A percentile compares a stretch with the other conserved stretches of the same genome.
Conservation (phyloP, 2,329 filamentous ascomycete species). For the Delphinella strobiligena region DNA sequence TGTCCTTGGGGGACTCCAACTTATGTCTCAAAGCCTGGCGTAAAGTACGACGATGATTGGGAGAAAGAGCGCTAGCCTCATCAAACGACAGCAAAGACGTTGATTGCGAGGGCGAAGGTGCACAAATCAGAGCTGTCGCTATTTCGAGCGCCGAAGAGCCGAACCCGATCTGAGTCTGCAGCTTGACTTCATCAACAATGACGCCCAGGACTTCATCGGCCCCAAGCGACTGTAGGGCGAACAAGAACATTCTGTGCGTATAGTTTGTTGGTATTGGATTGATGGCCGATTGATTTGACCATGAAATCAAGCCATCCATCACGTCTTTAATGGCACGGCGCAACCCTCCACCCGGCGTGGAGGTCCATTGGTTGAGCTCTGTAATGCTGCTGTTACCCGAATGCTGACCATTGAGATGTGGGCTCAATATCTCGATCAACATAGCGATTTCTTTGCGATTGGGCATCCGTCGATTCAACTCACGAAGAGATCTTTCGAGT, state of each 20-base stretch:
- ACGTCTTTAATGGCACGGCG: slow-evolving; percentile 46
- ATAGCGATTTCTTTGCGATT: slow-evolving; percentile 58
- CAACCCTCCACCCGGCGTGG: slow-evolving; percentile 33
- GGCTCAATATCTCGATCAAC: slow-evolving; percentile 51
- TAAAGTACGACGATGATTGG: slow-evolving; percentile 6
- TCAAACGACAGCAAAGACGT: slow-evolving; percentile 7
- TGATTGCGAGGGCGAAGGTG: slow-evolving; percentile 36
- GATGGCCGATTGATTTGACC: slow-evolving; percentile 42
- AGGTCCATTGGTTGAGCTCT: slow-evolving; percentile 58
- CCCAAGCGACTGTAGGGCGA: slow-evolving; percentile 49
- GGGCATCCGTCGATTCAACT: slow-evolving; percentile 54
- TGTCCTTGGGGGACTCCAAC: slow-evolving; percentile 38
- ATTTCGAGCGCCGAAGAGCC: slow-evolving; percentile 56
- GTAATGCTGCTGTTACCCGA: slow-evolving; percentile 50
- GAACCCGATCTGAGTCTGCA: slow-evolving; percentile 44
- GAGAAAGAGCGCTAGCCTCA: background rate
- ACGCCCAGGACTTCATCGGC: slow-evolving; percentile 47
- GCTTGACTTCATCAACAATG: slow-evolving; percentile 57
- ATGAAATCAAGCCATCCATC: slow-evolving; percentile 51
- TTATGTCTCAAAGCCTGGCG: slow-evolving; percentile 31
- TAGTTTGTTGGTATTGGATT: slow-evolving; percentile 50
- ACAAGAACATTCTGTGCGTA: slow-evolving; percentile 58
- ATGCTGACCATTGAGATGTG: slow-evolving; percentile 46
- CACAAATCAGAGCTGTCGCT: slow-evolving; percentile 56
- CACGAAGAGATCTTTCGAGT: slow-evolving; percentile 54